Evolutionary conservation across 768 basidiomycete species (phyloP), one percentile per base, ranked within the genome.

Genomic region (Pleurotus sapidus): DNA sequence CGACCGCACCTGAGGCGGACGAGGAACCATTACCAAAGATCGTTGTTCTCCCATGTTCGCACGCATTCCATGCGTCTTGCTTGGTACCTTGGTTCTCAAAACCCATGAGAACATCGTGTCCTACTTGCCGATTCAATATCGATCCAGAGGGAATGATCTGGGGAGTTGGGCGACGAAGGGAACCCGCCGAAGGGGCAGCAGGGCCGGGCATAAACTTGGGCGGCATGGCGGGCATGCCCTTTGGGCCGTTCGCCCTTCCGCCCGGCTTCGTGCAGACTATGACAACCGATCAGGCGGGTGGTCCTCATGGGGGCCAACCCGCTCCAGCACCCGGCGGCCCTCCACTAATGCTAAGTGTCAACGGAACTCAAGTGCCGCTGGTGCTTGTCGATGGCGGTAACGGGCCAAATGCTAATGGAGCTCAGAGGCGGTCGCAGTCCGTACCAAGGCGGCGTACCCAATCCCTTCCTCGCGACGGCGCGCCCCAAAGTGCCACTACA

Each of bases 31-130:
- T 70, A 5, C 74, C 70, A 23, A 80, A 74, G 63, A 80, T 92
- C 49, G 83, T 92, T 37, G 73, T 84, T 2, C 79, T 93, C 7
- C 91, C 91, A 3, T 93, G 91, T 65, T 83, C 89, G 6, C 91
- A 93, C 67, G 84, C 89, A 51, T 93, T 92, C 73, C 91, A 93
- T 62, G 81, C 88, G 1, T 76, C 84, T 0, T 93, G 91, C 69
- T 80, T 93, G 37, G 67, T 88, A 8, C 91, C 91, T 1, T 93
- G 91, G 91, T 93, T 93, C 68, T 83, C 90, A 3, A 77, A 88
- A 57, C 87, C 89, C 9, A 79, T 77, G 43, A 87, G 88, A 61
- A 91, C 91, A 17, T 92, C 91, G 1, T 93, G 91, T 62, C 91
- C 91, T 0, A 89, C 88, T 0, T 93, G 91, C 70, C 74, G 91